Evolutionary conservation across 192 early-diverging fungal species (phyloP), one percentile per base, ranked within the genome.

Genomic region (Funneliformis mosseae): DNA sequence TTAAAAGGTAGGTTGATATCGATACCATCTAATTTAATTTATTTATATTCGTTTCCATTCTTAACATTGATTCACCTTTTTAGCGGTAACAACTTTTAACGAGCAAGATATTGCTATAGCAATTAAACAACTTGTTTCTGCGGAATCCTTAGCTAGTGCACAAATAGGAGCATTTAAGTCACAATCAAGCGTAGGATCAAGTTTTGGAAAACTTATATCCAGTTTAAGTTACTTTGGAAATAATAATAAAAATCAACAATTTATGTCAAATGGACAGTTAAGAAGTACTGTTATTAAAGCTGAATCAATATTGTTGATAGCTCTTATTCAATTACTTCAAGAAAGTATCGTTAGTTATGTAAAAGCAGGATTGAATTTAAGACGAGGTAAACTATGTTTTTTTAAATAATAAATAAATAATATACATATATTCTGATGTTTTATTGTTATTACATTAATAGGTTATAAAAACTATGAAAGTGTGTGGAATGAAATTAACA

Each of bases 271-370:
- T 72, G 89, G 87, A 33, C 84, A 85, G 11, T 81, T 90, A 46
- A 84, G 89, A 41, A 88, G 86, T 5, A 85, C 85, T 46, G 87
- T 90, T 8, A 81, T 90, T 39, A 82, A 86, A 46, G 89, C 89
- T 14, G 89, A 90, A 73, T 80, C 86, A 39, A 72, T 87, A 74
- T 71, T 90, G n/a, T 45, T 88, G 77, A 88, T 85, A 8, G 83
- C 84, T 5, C 76, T 90, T 63, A 85, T 90, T 74, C 75, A 87
- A 48, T 76, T 88, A 62, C 71, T 83, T 5, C 83, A 86, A 62
- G 89, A 90, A 59, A 87, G 83, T n/a, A 82, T 87, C 21, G 83
- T 85, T 41, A 87, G 89, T 6, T 90, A 90, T 74, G 83, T 88
- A 11, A 90, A 88, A 68, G 82, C 80, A 5, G 89, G 87, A 25